Evolutionary conservation across 495 filamentous ascomycete genomes (phyloP).

Genomic region (Neurospora sp.): DNA sequence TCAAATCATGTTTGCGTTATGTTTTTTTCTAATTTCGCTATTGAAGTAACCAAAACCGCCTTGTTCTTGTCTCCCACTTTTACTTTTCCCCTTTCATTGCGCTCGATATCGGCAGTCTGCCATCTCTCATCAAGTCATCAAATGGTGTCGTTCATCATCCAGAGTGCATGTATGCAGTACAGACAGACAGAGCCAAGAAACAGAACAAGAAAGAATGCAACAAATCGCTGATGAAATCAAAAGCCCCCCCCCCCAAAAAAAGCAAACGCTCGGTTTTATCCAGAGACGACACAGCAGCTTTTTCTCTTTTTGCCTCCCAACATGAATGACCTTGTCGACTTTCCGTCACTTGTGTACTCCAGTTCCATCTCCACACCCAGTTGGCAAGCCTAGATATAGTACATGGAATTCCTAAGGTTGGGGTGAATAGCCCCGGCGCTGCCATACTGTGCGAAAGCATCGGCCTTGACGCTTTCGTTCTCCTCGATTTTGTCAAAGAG

Average conservation of each 20-base stretch:
- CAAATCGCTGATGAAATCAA: background rate
- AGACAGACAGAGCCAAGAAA: background rate
- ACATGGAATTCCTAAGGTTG: constrained; percentile 57
- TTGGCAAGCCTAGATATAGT: constrained; percentile 49
- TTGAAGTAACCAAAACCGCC: background rate
- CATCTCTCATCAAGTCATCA: background rate
- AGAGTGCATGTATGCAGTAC: background rate
- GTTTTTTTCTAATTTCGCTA: background rate
- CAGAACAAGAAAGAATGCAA: background rate
- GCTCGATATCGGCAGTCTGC: background rate
- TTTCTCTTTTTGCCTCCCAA: background rate
- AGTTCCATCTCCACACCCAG: background rate
- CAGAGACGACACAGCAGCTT: background rate
- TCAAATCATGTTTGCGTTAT: background rate
- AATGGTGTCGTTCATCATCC: background rate
- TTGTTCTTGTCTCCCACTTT: background rate
- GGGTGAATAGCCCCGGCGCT: constrained; percentile 26
- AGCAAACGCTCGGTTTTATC: background rate
- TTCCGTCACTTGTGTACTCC: background rate
- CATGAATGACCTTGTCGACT: background rate
- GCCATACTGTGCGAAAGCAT: background rate
- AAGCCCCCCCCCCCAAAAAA: background rate
- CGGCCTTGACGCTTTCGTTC: background rate
- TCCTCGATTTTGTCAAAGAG: constrained; percentile 33
- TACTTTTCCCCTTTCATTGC: background rate